Evolutionary conservation across 305 asterid genomes (phyloP), one percentile per base, ranked within the genome.

Genomic region (Salvia sclarea): DNA sequence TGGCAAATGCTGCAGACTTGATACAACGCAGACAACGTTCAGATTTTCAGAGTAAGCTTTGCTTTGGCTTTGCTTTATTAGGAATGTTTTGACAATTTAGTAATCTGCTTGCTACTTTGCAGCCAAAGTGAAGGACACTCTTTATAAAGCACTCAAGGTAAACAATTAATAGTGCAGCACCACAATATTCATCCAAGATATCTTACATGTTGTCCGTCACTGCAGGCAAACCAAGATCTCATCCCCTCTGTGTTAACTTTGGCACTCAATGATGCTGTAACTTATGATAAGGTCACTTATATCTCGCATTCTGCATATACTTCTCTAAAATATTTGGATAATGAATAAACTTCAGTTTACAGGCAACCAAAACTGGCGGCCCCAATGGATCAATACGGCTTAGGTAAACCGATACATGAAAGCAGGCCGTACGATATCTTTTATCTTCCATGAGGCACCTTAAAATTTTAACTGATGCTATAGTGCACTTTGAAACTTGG

Each of bases 301-400:
- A 72, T 69, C 61, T 68, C 58, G 67, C 63, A 41, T 59, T 48
- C 64, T 49, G 45, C 68, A 28, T 61, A 6, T 50, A 48, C 54
- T 76, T 40, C 33, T 63, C 56, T 20, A 7, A 45, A 45, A 64
- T 17, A 33, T 30, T 50, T 59, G 54, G 28, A 57, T 50, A 48
- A 64, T 44, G 60, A 68, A 79, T 28, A 69, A 49, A 67, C 77
- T 82, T 68, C 77, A 75, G 67, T 75, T 48, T 86, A 75, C 88
- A 94, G 97, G 92, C 95, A 52, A 87, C 96, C 70, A 94, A 93
- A 79, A 69, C 98, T 22, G 97, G 98, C 14, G 97, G 98, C 63
- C 84, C 98, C 68, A 94, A 91, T 77, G 98, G 96, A 79, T 94
- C 98, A 6, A 83, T 94, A 75, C 96, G 93, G 61, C 82, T 90